These are phyloP conservation scores for Medicago lupulina DNA, from an alignment of 306 rosid genomes.

Conservation along the genomic window DNA sequence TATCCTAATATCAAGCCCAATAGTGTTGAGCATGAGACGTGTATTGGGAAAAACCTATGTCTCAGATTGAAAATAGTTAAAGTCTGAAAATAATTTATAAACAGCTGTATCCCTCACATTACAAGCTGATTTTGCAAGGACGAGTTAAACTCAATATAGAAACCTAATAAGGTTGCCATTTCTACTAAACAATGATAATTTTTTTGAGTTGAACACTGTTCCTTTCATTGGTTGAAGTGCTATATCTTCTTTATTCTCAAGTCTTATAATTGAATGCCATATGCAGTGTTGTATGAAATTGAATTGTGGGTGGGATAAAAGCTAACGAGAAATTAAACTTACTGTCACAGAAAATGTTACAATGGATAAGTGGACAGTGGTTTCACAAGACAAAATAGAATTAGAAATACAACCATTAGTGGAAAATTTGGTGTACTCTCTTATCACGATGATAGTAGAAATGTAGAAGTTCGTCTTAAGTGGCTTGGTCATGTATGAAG, in stretches of 20 bases:
- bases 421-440: background rate
- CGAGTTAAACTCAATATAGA: background rate
- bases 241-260: background rate
- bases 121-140: background rate
- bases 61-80: background rate
- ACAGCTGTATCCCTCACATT: background rate
- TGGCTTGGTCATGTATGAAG: background rate
- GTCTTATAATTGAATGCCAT: background rate
- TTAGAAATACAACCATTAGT: background rate
- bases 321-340: background rate
- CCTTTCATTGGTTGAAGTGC: background rate
- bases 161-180: slow-evolving; percentile 11
- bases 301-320: background rate
- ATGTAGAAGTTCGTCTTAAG: background rate
- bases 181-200: slow-evolving; percentile 10
- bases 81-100: background rate
- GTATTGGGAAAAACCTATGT: background rate
- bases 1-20: background rate
- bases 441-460: background rate
- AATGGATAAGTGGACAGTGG: background rate
- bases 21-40: background rate
- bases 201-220: slow-evolving; percentile 11
- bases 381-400: background rate
- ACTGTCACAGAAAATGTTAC: background rate
- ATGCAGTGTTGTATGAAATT: slow-evolving; percentile 1